Percentiles rank a stretch among this genome's conserved stretches.
Evolutionary conservation across 2,329 filamentous ascomycete genomes (phyloP).

Genomic region (Curvularia verruculosa): DNA sequence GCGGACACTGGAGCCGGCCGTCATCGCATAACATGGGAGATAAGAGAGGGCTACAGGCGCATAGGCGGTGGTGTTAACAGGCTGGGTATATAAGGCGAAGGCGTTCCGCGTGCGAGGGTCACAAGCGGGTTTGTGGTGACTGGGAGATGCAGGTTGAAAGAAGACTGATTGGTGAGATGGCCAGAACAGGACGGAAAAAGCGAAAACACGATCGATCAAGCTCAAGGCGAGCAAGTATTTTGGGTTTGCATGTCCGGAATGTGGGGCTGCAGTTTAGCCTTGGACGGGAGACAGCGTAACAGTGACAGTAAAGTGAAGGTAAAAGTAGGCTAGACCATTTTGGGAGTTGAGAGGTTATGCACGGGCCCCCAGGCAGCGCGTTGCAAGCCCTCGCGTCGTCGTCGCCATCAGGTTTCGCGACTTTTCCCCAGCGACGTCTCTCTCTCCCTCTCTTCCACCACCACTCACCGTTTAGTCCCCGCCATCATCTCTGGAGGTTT

Average conservation of each 20-base stretch:
- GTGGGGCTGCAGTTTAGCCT: not conserved
- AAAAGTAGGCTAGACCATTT: constrained; percentile 2
- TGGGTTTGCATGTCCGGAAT: not conserved
- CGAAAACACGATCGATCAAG: not conserved
- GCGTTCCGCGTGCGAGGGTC: constrained; percentile 23
- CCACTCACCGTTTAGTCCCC: constrained; percentile 6
- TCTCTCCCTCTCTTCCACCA: constrained; percentile 21
- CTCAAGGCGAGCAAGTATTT: not conserved
- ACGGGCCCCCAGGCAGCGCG: constrained; percentile 21
- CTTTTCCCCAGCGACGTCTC: constrained; percentile 30
- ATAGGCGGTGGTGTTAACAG: constrained; percentile 15
- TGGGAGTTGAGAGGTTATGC: constrained; percentile 14
- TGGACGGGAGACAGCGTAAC: not conserved
- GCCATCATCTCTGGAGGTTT: constrained; percentile 26
- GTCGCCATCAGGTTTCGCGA: constrained; percentile 26
- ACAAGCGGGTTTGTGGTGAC: constrained; percentile 9
- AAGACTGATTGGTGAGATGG: not conserved
- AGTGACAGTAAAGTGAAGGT: not conserved
- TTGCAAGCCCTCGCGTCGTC: constrained; percentile 28
- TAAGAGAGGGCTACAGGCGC: constrained; percentile 22
- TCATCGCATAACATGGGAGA: constrained; percentile 46
- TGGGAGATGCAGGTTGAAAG: not conserved
- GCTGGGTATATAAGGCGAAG: constrained; percentile 2
- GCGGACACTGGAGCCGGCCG: constrained; percentile 42
- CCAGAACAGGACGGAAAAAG: not conserved